phyloP scores from a whole-genome alignment of 2,329 filamentous ascomycete genomes.

The Aspergillus puulaauensis region DNA sequence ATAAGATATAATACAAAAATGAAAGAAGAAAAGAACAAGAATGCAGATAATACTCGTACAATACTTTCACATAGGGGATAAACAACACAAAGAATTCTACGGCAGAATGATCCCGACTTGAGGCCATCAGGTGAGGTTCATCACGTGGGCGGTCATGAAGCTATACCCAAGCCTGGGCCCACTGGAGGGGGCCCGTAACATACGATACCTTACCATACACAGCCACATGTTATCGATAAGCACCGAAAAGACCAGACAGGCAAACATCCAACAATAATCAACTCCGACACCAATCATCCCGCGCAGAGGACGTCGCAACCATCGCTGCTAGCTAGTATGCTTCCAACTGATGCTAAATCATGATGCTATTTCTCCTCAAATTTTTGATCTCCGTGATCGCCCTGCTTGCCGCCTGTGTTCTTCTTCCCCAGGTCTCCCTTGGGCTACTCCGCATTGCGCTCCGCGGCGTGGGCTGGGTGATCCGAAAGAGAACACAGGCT shows the following conservation, averaged over 20 bases:
- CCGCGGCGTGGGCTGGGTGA: conserved; percentile 57
- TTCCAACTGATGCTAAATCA: not conserved
- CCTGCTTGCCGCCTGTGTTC: conserved; percentile 32
- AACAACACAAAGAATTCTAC: conserved; percentile 6
- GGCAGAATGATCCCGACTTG: conserved; percentile 3
- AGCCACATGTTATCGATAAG: conserved; percentile 14
- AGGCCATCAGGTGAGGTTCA: not conserved
- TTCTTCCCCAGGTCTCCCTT: conserved; percentile 36
- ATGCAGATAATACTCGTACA: conserved; percentile 1
- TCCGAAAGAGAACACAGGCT: conserved; percentile 64
- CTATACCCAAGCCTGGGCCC: not conserved
- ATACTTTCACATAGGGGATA: conserved; percentile 6
- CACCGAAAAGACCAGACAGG: conserved; percentile 9
- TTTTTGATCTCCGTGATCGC: conserved; percentile 32
- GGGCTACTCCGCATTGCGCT: conserved; percentile 36
- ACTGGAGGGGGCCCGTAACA: not conserved
- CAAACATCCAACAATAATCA: conserved; percentile 8
- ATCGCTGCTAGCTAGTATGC: not conserved
- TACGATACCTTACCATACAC: not conserved
- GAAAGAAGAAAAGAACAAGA: not conserved
- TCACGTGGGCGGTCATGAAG: conserved; percentile 10
- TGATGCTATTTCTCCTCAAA: conserved; percentile 37
- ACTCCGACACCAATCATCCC: not conserved
- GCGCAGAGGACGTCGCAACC: not conserved
- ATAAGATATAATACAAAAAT: not conserved